Percentiles rank a stretch among this genome's conserved stretches.
Conservation (phyloP, 108 stramenopile species). For the Seminavis robusta region DNA sequence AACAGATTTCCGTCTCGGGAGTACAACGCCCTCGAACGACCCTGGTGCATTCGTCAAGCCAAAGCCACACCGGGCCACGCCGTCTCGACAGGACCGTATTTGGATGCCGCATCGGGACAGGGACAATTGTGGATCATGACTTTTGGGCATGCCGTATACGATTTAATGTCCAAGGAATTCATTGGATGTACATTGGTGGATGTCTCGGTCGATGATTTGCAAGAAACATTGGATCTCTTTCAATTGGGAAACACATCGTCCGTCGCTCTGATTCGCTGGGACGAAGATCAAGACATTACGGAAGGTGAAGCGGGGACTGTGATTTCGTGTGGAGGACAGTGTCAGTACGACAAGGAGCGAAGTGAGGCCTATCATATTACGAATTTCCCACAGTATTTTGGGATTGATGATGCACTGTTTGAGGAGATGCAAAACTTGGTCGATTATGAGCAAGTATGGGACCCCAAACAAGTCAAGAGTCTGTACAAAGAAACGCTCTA, state of each 20-base stretch:
- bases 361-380: too few species aligned
- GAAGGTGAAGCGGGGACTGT: too few species aligned
- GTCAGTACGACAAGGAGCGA: too few species aligned
- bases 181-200: conserved; percentile 42
- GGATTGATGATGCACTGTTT: too few species aligned
- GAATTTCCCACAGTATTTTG: too few species aligned
- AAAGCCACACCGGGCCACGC: conserved; percentile 16
- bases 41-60: conserved; percentile 39
- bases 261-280: too few species aligned
- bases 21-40: conserved; percentile 43
- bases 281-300: too few species aligned
- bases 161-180: conserved; percentile 30
- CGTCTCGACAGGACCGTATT: conserved; percentile 14
- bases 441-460: conserved; percentile 17
- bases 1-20: conserved; percentile 9
- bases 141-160: conserved; percentile 33
- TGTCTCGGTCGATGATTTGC: too few species aligned
- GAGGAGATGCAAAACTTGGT: conserved; percentile 8
- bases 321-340: too few species aligned
- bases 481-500: conserved; percentile 13
- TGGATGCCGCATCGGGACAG: conserved; percentile 40
- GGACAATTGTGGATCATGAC: conserved; percentile 14
- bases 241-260: too few species aligned
- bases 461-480: conserved; percentile 11
- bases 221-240: too few species aligned